These are phyloP conservation scores for Fusarium buxicola DNA, from an alignment of 2,329 filamentous ascomycete genomes.

Conservation along the genomic window DNA sequence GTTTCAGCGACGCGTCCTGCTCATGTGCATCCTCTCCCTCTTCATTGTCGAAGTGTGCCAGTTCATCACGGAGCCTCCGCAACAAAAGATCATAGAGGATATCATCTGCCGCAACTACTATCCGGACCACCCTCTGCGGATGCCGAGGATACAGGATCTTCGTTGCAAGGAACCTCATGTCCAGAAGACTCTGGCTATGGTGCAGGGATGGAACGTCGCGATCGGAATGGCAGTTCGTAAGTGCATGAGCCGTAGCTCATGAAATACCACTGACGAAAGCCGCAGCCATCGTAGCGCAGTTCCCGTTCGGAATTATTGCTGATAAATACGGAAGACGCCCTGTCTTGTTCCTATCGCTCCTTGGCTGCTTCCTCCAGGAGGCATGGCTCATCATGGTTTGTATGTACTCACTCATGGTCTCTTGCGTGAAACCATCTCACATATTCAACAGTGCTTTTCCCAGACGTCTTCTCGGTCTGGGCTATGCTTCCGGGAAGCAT, in stretches of 20 bases:
- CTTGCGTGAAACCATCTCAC: slow-evolving; percentile 18
- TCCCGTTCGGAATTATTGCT: slow-evolving; percentile 60
- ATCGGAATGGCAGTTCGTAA: slow-evolving; percentile 60
- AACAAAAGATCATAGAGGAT: slow-evolving; percentile 63
- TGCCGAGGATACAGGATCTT: slow-evolving; percentile 50
- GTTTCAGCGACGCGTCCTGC: slow-evolving; percentile 47
- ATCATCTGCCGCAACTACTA: slow-evolving; percentile 64
- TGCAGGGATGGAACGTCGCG: slow-evolving; percentile 60
- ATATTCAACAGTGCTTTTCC: slow-evolving; percentile 50
- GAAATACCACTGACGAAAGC: slow-evolving; percentile 1
- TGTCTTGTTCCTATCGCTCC: slow-evolving; percentile 54
- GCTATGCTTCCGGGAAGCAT: slow-evolving; percentile 49
- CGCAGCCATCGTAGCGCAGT: slow-evolving; percentile 55
- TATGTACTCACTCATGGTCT: slow-evolving; percentile 31
- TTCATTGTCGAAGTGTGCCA: slow-evolving; percentile 58
- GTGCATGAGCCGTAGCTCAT: slow-evolving; percentile 10
- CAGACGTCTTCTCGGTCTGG: slow-evolving; percentile 56
- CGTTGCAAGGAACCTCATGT: slow-evolving; percentile 63
- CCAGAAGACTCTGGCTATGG: slow-evolving; percentile 63
- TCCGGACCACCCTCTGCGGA: slow-evolving; percentile 52
- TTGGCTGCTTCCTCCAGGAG: slow-evolving; percentile 47
- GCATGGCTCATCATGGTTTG: slow-evolving; percentile 49
- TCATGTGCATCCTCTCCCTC: slow-evolving; percentile 53
- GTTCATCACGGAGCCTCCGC: slow-evolving; percentile 54
- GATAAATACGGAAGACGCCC: slow-evolving; percentile 59